Evolutionary conservation across 371 early-diverging fungal genomes (phyloP).

Genomic region (Syncephalis plumigaleata): DNA sequence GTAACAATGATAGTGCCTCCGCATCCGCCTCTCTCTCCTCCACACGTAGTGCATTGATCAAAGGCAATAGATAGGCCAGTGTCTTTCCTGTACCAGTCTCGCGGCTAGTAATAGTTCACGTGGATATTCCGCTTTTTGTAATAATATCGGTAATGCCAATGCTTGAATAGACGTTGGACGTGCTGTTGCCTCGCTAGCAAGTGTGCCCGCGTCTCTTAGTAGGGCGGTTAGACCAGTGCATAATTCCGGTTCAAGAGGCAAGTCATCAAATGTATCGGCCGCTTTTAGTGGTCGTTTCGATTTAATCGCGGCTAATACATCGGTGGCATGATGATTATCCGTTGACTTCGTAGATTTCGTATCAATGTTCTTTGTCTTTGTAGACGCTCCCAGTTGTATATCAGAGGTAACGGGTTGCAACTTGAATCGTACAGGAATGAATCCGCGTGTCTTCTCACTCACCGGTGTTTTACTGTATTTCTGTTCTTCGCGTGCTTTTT

Average conservation of each 20-base stretch:
- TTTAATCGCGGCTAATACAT: not conserved
- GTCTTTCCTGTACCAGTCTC: constrained; percentile 99
- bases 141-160: constrained; percentile 60
- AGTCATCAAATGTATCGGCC: constrained; percentile 1
- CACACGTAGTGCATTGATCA: constrained; percentile 44
- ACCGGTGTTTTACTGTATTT: constrained; percentile 5
- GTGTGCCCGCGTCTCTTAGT: constrained; percentile 5
- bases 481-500: not conserved
- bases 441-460: constrained; percentile 14
- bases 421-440: constrained; percentile 23
- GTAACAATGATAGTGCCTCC: constrained; percentile 15
- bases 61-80: constrained; percentile 85
- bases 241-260: constrained; percentile 3
- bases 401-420: constrained; percentile 19
- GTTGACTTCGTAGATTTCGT: no score
- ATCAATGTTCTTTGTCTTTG: not conserved
- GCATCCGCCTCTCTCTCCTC: constrained; percentile 35
- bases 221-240: not conserved
- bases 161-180: constrained; percentile 87
- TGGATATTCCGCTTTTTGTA: constrained; percentile 18
- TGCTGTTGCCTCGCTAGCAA: not conserved
- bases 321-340: no score
- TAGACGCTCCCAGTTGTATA: constrained; percentile 1
- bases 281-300: not conserved
- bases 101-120: constrained; percentile 60